Conservation (phyloP, 208 protist genomes). For the Leishmania guyanensis region DNA sequence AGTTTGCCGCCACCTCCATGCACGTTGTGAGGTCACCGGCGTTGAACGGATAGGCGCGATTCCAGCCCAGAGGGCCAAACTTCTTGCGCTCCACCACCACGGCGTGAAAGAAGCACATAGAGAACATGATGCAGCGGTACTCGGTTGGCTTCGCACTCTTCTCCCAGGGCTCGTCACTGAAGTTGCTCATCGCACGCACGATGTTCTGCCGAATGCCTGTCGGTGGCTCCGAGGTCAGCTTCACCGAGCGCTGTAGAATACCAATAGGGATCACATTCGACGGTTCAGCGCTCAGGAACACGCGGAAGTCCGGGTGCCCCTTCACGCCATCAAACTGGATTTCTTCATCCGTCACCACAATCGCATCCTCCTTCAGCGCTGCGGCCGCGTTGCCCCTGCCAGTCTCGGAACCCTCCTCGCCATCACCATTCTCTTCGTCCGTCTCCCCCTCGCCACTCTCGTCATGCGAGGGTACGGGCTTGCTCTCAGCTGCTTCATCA, state of each 20-base stretch:
- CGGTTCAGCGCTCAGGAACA: constrained; percentile 98
- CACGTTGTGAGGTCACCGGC: constrained; percentile 97
- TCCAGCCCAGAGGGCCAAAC: constrained; percentile 98
- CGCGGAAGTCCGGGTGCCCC: constrained; percentile 95
- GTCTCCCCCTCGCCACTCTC: constrained; percentile 24
- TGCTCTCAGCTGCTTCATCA: not conserved
- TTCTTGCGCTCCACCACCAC: constrained; percentile 98
- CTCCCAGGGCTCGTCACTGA: constrained; percentile 97
- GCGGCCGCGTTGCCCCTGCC: constrained; percentile 20
- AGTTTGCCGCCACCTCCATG: constrained; percentile 97
- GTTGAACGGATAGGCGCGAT: constrained; percentile 98
- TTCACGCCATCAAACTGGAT: constrained; percentile 90
- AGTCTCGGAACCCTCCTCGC: constrained; percentile 27
- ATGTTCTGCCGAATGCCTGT: constrained; percentile 97
- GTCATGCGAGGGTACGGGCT: not conserved
- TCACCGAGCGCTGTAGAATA: constrained; percentile 98
- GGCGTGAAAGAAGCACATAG: constrained; percentile 98
- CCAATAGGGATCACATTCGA: constrained; percentile 96
- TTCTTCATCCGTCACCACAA: constrained; percentile 87
- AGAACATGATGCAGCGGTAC: constrained; percentile 98
- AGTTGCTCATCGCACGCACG: constrained; percentile 95
- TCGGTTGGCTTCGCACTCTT: constrained; percentile 95
- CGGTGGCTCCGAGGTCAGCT: constrained; percentile 99
- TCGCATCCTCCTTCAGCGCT: constrained; percentile 31
- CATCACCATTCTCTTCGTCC: constrained; percentile 27